These are phyloP conservation scores for Cladophialophora bantiana DNA, from an alignment of 2,329 filamentous ascomycete species.

Conservation along the genomic window DNA sequence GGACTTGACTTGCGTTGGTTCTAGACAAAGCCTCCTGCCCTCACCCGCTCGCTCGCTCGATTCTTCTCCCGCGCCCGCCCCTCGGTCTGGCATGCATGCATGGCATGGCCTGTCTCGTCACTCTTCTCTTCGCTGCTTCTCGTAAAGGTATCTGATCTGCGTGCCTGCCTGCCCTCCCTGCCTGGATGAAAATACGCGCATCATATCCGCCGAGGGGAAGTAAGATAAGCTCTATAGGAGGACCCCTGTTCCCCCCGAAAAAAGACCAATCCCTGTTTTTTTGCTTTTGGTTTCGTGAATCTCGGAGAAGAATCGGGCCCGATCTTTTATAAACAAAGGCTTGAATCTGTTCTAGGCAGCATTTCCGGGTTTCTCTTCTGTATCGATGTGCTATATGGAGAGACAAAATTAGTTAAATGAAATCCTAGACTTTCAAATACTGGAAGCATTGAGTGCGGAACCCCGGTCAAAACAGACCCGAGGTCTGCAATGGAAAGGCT, in stretches of 20 bases:
- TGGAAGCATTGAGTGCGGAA: neutral
- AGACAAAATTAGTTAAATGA: conserved; percentile 13
- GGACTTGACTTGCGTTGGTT: neutral
- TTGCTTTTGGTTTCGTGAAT: neutral
- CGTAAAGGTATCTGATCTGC: neutral
- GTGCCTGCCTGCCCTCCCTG: neutral
- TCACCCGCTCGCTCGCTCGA: neutral
- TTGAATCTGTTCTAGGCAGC: conserved; percentile 27
- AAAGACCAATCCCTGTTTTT: neutral
- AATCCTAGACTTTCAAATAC: neutral
- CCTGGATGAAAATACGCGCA: neutral
- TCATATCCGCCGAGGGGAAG: neutral
- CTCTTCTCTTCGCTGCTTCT: neutral
- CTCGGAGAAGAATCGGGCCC: neutral
- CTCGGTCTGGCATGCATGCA: neutral
- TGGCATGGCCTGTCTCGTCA: neutral
- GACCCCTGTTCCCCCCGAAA: neutral
- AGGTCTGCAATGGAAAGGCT: neutral
- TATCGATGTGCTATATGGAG: conserved; percentile 76
- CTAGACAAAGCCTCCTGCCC: neutral
- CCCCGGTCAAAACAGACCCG: neutral
- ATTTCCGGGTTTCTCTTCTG: conserved; percentile 91
- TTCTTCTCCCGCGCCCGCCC: neutral
- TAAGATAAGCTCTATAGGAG: neutral
- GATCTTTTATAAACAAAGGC: neutral